A percentile compares a stretch with the other conserved stretches of the same genome.
These are phyloP conservation scores for Moesziomyces globuligerus DNA, from an alignment of 1,284 basidiomycete species.

Conservation along the genomic window DNA sequence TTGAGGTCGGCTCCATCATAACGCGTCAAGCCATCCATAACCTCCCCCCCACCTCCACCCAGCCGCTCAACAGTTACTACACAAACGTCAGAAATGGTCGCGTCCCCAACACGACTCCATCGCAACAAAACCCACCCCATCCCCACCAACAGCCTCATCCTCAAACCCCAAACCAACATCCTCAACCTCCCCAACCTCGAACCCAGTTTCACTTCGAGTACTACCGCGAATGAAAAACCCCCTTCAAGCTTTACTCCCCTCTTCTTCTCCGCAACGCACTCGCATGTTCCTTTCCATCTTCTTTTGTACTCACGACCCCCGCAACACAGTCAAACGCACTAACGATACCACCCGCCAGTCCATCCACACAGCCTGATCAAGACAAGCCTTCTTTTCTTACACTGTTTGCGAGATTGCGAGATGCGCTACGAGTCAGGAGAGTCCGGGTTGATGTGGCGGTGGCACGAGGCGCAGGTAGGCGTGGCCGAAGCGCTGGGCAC, in stretches of 20 bases:
- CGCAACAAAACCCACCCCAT: background rate
- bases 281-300: background rate
- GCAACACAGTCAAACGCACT: too few relatives aligned
- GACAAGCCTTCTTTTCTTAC: background rate
- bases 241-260: too few relatives aligned
- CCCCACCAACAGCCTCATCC: background rate
- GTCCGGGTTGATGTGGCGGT: background rate
- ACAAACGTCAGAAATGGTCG: conserved; percentile 5
- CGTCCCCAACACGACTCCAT: too few relatives aligned
- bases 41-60: too few relatives aligned
- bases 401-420: background rate
- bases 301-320: too few relatives aligned
- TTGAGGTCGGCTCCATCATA: conserved; percentile 34
- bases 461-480: background rate
- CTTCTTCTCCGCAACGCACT: background rate
- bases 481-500: conserved; percentile 9
- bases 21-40: conserved; percentile 13
- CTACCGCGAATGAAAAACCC: conserved; percentile 11
- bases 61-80: conserved; percentile 12
- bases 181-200: background rate
- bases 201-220: conserved; percentile 26
- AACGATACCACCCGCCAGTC: too few relatives aligned
- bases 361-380: too few relatives aligned
- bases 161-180: background rate
- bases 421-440: background rate